Conservation (phyloP, 352 stramenopile species). For the Phytophthora tentaculata region DNA sequence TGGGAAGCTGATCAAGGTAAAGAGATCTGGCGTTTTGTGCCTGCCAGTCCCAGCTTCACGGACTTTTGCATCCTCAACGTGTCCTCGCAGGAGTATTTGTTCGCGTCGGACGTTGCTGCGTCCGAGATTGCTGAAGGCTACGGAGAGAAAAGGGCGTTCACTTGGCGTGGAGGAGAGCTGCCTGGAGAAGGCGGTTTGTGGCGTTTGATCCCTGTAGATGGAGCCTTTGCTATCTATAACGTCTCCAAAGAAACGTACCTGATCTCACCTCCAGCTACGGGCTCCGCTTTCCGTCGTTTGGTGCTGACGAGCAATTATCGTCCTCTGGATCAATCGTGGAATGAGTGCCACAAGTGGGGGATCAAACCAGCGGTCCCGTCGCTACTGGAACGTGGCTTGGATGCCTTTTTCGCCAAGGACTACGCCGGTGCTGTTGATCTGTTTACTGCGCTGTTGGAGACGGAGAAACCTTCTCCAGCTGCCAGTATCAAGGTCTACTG, state of each 20-base stretch:
- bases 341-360: slow-evolving; percentile 26
- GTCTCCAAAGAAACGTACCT: slow-evolving; percentile 24
- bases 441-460: slow-evolving; percentile 21
- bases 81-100: slow-evolving; percentile 25
- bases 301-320: slow-evolving; percentile 28
- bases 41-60: slow-evolving; percentile 21
- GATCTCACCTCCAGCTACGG: slow-evolving; percentile 17
- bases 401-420: slow-evolving; percentile 27
- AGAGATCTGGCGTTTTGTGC: slow-evolving; percentile 40
- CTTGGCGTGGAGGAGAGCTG: slow-evolving; percentile 26
- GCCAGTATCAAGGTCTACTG: slow-evolving; percentile 24
- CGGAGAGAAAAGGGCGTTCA: slow-evolving; percentile 18
- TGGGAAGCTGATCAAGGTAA: slow-evolving; percentile 46
- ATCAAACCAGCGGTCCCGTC: slow-evolving; percentile 21
- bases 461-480: slow-evolving; percentile 4
- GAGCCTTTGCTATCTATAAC: slow-evolving; percentile 26
- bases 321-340: slow-evolving; percentile 25
- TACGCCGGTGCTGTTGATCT: slow-evolving; percentile 20
- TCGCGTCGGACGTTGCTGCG: slow-evolving; percentile 18
- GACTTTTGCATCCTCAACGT: slow-evolving; percentile 34
- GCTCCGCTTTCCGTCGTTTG: slow-evolving; percentile 17
- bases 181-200: slow-evolving; percentile 23
- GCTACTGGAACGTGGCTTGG: slow-evolving; percentile 21
- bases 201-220: slow-evolving; percentile 23
- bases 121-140: slow-evolving; percentile 19